Evolutionary conservation across 1,284 basidiomycete genomes (phyloP).

Genomic region (Cryptococcus sp.): DNA sequence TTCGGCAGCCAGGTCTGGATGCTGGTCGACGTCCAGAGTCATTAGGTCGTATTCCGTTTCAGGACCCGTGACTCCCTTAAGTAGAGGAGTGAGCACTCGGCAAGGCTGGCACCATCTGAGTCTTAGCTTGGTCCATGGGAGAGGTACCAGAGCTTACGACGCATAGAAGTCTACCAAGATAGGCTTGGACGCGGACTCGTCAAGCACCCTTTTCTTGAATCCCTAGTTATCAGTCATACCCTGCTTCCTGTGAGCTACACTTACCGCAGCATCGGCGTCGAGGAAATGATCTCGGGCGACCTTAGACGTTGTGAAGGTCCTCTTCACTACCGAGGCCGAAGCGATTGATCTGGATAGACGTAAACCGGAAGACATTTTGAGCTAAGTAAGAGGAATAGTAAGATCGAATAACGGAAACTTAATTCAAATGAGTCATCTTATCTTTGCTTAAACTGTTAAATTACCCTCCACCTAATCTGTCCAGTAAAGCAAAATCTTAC

Average conservation of each 20-base stretch:
- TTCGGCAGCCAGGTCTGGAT: conserved; percentile 42
- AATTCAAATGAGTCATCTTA: conserved; percentile 2
- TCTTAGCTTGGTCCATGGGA: too few species aligned
- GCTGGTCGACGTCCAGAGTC: conserved; percentile 44
- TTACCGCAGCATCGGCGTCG: conserved; percentile 26
- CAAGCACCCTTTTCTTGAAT: conserved; percentile 26
- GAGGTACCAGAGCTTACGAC: conserved; percentile 30
- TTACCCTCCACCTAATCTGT: conserved; percentile 1
- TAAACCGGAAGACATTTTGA: neutral
- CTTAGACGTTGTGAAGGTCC: neutral
- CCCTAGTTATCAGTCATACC: conserved; percentile 1
- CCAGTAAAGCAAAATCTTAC: neutral
- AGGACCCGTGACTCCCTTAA: conserved; percentile 38
- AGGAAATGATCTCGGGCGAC: conserved; percentile 31
- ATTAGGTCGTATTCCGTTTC: conserved; percentile 39
- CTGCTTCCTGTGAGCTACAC: neutral
- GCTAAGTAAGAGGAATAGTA: conserved; percentile 1
- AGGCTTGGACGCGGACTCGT: conserved; percentile 25
- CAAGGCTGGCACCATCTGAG: conserved; percentile 50
- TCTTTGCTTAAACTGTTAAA: conserved; percentile 1
- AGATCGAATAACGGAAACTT: conserved; percentile 1
- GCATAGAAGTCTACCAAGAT: conserved; percentile 49
- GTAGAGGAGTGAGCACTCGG: conserved; percentile 42
- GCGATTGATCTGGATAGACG: neutral
- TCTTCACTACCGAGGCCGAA: neutral